A percentile compares a stretch with the other conserved stretches of the same genome.
Conservation (phyloP, 176 grass and related monocot genomes). For the Musa acuminata region DNA sequence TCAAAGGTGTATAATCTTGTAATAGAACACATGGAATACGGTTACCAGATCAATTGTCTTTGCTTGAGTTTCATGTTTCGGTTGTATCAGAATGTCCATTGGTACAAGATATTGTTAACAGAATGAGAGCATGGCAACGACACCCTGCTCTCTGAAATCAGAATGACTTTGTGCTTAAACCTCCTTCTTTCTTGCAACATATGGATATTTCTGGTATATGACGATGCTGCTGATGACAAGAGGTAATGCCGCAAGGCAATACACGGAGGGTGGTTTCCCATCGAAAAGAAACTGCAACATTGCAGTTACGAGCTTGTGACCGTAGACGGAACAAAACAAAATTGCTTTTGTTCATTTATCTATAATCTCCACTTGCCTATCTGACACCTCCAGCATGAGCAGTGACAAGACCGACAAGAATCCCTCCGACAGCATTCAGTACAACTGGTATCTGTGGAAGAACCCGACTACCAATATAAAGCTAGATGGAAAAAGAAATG, state of each 20-base stretch:
- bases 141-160: not conserved
- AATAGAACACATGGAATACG: no score
- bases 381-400: slow-evolving; percentile 84
- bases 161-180: slow-evolving; percentile 20
- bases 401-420: slow-evolving; percentile 98
- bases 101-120: not conserved
- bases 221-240: slow-evolving; percentile 84
- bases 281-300: slow-evolving; percentile 77
- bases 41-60: not conserved
- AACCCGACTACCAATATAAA: not conserved
- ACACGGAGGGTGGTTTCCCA: slow-evolving; percentile 64
- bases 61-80: not conserved
- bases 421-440: slow-evolving; percentile 83
- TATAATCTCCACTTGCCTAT: slow-evolving; percentile 48
- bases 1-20: no score
- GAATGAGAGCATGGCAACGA: not conserved
- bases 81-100: not conserved
- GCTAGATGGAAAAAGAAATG: not conserved
- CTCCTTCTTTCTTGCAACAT: slow-evolving; percentile 76
- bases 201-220: slow-evolving; percentile 97
- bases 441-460: slow-evolving; percentile 65
- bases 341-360: not conserved
- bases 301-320: slow-evolving; percentile 47
- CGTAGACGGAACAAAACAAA: not conserved
- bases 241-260: slow-evolving; percentile 66